Evolutionary conservation across 768 basidiomycete genomes (phyloP).

Genomic region (Cyclocybe cylindracea): DNA sequence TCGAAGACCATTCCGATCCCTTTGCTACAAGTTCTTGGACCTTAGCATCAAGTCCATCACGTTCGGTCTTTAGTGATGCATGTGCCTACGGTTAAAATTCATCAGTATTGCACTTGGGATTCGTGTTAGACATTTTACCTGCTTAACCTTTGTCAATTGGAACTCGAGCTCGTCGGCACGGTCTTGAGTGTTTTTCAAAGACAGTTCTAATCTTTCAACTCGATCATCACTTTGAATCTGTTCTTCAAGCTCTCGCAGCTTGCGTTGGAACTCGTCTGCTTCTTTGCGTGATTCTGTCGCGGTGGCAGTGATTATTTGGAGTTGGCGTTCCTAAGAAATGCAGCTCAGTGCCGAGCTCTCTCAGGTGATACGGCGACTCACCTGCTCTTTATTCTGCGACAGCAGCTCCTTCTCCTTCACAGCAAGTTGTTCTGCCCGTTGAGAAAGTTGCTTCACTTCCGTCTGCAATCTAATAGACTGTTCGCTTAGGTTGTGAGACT

Average conservation of each 20-base stretch:
- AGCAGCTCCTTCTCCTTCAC: constrained; percentile 55
- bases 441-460: constrained; percentile 35
- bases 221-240: constrained; percentile 85
- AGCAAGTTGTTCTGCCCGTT: constrained; percentile 42
- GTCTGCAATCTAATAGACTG: constrained; percentile 44
- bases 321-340: constrained; percentile 64
- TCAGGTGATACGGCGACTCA: constrained; percentile 17
- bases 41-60: constrained; percentile 54
- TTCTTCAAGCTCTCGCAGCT: constrained; percentile 74
- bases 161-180: constrained; percentile 84
- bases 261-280: constrained; percentile 54
- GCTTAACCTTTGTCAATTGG: constrained; percentile 75
- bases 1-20: constrained; percentile 46
- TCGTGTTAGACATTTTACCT: constrained; percentile 43
- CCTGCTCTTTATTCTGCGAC: constrained; percentile 58
- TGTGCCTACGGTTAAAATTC: constrained; percentile 43
- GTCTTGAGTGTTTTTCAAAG: constrained; percentile 77
- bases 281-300: constrained; percentile 53
- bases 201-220: constrained; percentile 69
- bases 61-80: constrained; percentile 58
- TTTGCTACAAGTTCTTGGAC: constrained; percentile 40
- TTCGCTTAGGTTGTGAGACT: constrained; percentile 37
- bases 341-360: no score
- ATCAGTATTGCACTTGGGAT: not conserved
- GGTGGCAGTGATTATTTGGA: constrained; percentile 61